These are phyloP conservation scores for Boechera retrofracta DNA, from an alignment of 345 rosid genomes.

Conservation along the genomic window DNA sequence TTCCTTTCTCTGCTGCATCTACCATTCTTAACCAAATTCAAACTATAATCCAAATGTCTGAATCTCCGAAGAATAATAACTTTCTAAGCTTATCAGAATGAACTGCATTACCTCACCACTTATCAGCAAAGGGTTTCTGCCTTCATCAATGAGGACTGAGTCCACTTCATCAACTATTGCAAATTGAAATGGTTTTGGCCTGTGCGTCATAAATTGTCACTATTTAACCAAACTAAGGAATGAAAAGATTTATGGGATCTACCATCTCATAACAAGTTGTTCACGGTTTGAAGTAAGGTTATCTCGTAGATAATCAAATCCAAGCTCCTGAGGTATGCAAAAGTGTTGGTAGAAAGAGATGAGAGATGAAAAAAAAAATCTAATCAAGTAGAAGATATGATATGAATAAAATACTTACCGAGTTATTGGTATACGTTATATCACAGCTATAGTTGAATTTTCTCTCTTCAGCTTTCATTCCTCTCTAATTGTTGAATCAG, in stretches of 20 bases:
- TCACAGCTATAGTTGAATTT: slow-evolving; percentile 82
- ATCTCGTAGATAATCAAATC: slow-evolving; percentile 97
- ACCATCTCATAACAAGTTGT: slow-evolving; percentile 99
- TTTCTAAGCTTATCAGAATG: slow-evolving; percentile 19
- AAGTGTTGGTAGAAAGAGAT: slow-evolving; percentile 34
- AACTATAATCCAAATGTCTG: slow-evolving; percentile 17
- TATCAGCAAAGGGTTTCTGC: slow-evolving; percentile 93
- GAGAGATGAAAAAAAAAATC: background rate
- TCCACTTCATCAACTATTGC: slow-evolving; percentile 98
- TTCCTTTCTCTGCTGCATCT: background rate
- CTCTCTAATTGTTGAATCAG: slow-evolving; percentile 59
- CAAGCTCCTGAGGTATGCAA: slow-evolving; percentile 78
- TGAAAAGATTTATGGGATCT: slow-evolving; percentile 39
- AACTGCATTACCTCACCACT: slow-evolving; percentile 83
- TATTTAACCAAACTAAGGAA: slow-evolving; percentile 22
- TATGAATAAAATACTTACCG: slow-evolving; percentile 59
- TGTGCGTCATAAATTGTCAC: slow-evolving; percentile 47
- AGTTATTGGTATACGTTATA: slow-evolving; percentile 92
- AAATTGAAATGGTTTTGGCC: slow-evolving; percentile 98
- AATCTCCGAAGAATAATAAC: slow-evolving; percentile 14
- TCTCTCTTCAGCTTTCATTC: slow-evolving; percentile 83
- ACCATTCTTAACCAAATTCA: slow-evolving; percentile 16
- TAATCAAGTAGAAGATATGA: background rate
- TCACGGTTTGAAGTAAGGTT: slow-evolving; percentile 80
- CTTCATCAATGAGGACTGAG: slow-evolving; percentile 97